Evolutionary conservation across 257 asterid genomes (phyloP).

Genomic region (Solanum rostratum): DNA sequence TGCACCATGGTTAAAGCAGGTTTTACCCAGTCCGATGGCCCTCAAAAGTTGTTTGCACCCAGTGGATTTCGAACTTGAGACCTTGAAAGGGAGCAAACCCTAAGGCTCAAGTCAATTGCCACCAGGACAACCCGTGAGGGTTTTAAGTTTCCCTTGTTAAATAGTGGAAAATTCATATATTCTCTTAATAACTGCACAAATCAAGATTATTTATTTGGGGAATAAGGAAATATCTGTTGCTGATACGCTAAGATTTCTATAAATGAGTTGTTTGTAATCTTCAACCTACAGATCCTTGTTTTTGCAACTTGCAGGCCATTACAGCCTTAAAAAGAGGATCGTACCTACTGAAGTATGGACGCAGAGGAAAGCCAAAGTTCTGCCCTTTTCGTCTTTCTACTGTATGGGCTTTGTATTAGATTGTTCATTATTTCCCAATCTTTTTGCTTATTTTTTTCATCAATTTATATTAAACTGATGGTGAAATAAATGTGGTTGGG

Average conservation of each 20-base stretch:
- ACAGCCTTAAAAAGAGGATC: slow-evolving; percentile 55
- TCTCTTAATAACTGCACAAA: background rate
- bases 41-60: too few relatives aligned
- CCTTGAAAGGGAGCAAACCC: too few relatives aligned
- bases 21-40: too few relatives aligned
- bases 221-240: background rate
- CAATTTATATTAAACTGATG: background rate
- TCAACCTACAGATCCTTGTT: background rate
- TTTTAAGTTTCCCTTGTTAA: background rate
- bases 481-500: background rate
- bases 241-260: background rate
- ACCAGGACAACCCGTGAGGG: too few relatives aligned
- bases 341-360: slow-evolving; percentile 59
- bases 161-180: background rate
- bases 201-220: background rate
- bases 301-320: slow-evolving; percentile 38
- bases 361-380: slow-evolving; percentile 70
- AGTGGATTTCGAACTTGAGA: too few relatives aligned
- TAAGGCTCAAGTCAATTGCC: too few relatives aligned
- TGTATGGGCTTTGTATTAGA: slow-evolving; percentile 22
- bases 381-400: slow-evolving; percentile 61
- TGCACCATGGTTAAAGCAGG: too few relatives aligned
- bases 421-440: background rate
- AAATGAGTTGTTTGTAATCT: background rate
- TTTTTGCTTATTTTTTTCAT: background rate